These are phyloP conservation scores for Xylaria flabelliformis DNA, from an alignment of 495 filamentous ascomycete genomes.

Conservation along the genomic window DNA sequence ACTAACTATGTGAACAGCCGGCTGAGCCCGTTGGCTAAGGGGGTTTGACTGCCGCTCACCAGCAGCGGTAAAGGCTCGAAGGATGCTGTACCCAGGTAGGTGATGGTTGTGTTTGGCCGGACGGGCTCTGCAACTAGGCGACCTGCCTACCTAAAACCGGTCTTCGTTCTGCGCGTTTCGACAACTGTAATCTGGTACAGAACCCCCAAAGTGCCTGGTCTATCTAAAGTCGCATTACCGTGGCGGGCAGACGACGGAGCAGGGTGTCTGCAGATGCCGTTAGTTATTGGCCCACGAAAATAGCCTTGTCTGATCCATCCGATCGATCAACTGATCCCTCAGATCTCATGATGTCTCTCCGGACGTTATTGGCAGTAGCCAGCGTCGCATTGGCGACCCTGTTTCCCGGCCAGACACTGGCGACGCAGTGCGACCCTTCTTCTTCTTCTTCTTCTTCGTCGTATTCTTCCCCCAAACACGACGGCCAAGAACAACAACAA, in stretches of 20 bases:
- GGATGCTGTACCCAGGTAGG: conserved; percentile 1
- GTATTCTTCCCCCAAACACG: too few species aligned
- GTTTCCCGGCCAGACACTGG: conserved; percentile 5
- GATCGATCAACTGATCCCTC: conserved; percentile 18
- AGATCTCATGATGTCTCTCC: conserved; percentile 18
- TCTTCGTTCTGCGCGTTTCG: neutral
- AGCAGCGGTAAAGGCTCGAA: conserved; percentile 8
- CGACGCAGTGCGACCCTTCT: neutral
- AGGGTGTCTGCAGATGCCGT: neutral
- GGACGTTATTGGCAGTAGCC: conserved; percentile 19
- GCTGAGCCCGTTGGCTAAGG: conserved; percentile 7
- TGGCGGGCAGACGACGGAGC: neutral
- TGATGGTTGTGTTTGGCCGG: neutral
- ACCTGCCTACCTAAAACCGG: conserved; percentile 3
- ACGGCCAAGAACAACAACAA: neutral
- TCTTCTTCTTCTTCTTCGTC: neutral
- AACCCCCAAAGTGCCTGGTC: neutral
- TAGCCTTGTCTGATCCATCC: conserved; percentile 1
- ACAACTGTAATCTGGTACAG: neutral
- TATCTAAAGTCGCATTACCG: neutral
- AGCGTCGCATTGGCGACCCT: conserved; percentile 23
- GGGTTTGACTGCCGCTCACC: conserved; percentile 6
- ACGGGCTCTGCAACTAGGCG: neutral
- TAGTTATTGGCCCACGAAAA: neutral
- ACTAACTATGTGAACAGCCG: neutral